A percentile compares a stretch with the other conserved stretches of the same genome.
phyloP scores from a whole-genome alignment of 2,329 filamentous ascomycete genomes.

The Colletotrichum sp. region DNA sequence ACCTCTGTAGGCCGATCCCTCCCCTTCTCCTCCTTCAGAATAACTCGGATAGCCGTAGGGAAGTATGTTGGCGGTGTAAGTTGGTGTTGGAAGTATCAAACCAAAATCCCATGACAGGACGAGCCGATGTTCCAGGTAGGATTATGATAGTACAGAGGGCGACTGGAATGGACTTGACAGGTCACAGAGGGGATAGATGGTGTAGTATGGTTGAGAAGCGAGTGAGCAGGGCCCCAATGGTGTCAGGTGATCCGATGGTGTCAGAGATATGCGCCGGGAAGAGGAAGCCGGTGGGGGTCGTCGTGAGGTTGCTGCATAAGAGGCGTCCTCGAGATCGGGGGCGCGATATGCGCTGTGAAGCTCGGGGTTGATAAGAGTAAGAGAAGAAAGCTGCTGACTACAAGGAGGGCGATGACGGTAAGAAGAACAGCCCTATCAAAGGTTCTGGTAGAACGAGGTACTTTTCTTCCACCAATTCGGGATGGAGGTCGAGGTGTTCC shows the following conservation, averaged over 20 bases:
- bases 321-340: background rate
- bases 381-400: background rate
- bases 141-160: background rate
- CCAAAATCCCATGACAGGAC: slow-evolving; percentile 20
- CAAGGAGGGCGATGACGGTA: background rate
- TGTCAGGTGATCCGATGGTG: slow-evolving; percentile 19
- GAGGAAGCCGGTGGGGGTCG: slow-evolving; percentile 19
- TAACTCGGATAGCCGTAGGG: background rate
- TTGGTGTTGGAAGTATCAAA: background rate
- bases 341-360: background rate
- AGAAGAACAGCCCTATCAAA: background rate
- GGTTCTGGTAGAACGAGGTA: background rate
- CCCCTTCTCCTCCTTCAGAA: slow-evolving; percentile 20
- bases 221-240: background rate
- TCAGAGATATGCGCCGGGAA: slow-evolving; percentile 11
- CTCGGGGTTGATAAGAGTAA: slow-evolving; percentile 9
- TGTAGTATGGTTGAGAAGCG: slow-evolving; percentile 9
- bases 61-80: slow-evolving; percentile 15
- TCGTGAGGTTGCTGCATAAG: slow-evolving; percentile 20
- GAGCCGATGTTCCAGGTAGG: background rate
- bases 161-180: slow-evolving; percentile 2
- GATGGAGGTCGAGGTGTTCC: background rate
- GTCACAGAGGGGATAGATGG: slow-evolving; percentile 2
- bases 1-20: slow-evolving; percentile 9
- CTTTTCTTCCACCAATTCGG: slow-evolving; percentile 22